phyloP scores from a whole-genome alignment of 2,329 filamentous ascomycete genomes.

The Ophiostoma sp. region DNA sequence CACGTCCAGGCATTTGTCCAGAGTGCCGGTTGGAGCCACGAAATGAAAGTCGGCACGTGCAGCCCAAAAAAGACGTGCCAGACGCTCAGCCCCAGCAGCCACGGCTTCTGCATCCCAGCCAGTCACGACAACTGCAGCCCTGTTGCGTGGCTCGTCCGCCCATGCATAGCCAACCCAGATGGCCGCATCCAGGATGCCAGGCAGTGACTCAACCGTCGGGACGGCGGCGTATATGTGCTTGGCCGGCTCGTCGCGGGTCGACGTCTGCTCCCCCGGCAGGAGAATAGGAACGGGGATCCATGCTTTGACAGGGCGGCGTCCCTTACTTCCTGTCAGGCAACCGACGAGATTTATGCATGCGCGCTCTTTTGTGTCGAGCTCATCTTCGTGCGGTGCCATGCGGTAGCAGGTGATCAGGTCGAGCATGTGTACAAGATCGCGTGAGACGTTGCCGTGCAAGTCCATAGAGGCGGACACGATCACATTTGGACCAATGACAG shows the following conservation, averaged over 20 bases:
- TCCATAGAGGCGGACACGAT: conserved; percentile 53
- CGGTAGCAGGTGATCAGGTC: conserved; percentile 52
- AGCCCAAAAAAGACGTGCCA: conserved; percentile 47
- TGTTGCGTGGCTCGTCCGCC: conserved; percentile 51
- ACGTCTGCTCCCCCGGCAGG: conserved; percentile 51
- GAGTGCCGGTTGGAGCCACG: conserved; percentile 46
- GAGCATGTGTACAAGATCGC: conserved; percentile 43
- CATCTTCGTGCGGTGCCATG: conserved; percentile 49
- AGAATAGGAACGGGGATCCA: conserved; percentile 50
- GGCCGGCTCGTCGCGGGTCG: conserved; percentile 48
- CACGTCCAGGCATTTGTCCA: conserved; percentile 43
- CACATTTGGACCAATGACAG: conserved; percentile 42
- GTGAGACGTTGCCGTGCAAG: conserved; percentile 51
- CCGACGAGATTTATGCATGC: conserved; percentile 47
- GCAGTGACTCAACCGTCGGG: conserved; percentile 38
- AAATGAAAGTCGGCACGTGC: conserved; percentile 45
- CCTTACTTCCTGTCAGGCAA: conserved; percentile 31
- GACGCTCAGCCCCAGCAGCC: conserved; percentile 38
- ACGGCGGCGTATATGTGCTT: conserved; percentile 47
- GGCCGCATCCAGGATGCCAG: conserved; percentile 46
- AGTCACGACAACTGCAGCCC: conserved; percentile 46
- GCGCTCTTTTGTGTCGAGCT: conserved; percentile 45
- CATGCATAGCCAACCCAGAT: conserved; percentile 54
- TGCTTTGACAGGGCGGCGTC: conserved; percentile 44
- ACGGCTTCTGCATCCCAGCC: conserved; percentile 44